phyloP scores from a whole-genome alignment of 2,329 filamentous ascomycete species.

The Ophiostoma montium region DNA sequence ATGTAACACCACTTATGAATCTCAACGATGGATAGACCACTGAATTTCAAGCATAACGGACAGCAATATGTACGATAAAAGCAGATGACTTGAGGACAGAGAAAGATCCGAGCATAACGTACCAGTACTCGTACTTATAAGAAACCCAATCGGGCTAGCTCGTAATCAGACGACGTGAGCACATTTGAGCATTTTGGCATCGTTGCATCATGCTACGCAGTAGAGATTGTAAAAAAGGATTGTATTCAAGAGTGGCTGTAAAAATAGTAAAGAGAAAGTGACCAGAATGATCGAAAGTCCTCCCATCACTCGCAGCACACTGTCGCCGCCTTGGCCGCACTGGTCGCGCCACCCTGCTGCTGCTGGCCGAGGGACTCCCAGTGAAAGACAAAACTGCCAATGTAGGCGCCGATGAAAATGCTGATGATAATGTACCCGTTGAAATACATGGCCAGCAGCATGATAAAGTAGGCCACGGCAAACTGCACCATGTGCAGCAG shows the following conservation, averaged over 20 bases:
- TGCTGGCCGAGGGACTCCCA: constrained; percentile 41
- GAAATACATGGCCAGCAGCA: constrained; percentile 54
- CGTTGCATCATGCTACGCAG: too few relatives aligned
- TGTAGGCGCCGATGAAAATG: constrained; percentile 61
- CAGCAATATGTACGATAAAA: too few relatives aligned
- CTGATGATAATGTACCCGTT: constrained; percentile 67
- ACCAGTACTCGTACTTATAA: too few relatives aligned
- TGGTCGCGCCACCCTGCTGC: constrained; percentile 13
- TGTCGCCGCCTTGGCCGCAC: constrained; percentile 15
- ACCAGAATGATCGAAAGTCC: too few relatives aligned
- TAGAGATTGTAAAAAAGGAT: too few relatives aligned
- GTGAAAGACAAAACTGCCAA: constrained; percentile 60
- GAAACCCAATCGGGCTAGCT: too few relatives aligned
- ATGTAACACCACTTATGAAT: background rate
- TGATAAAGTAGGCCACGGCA: constrained; percentile 63
- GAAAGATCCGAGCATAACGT: too few relatives aligned
- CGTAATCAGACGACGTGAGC: constrained; percentile 5
- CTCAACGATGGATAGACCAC: too few relatives aligned
- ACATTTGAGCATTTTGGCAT: constrained; percentile 7
- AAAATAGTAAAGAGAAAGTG: too few relatives aligned
- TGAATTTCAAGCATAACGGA: too few relatives aligned
- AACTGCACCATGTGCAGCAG: constrained; percentile 58
- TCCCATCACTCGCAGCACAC: constrained; percentile 16
- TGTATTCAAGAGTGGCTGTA: too few relatives aligned
- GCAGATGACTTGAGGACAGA: too few relatives aligned